Conservation (phyloP, 768 basidiomycete genomes). For the Podaxis carcinomalis region DNA sequence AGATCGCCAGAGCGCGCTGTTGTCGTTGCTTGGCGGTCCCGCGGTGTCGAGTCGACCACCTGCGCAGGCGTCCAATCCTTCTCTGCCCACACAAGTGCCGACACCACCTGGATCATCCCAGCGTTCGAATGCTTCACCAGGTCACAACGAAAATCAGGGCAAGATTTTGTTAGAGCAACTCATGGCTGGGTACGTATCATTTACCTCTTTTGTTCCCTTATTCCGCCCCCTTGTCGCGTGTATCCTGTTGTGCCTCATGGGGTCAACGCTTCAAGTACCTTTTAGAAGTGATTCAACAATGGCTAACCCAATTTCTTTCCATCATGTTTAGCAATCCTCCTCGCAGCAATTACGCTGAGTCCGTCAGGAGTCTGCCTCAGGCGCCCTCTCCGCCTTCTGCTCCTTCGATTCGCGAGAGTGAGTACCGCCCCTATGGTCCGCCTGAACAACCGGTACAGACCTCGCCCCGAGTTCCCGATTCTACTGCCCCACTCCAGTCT, state of each 20-base stretch:
- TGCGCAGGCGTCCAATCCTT: conserved; percentile 10
- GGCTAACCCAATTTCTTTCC: conserved; percentile 5
- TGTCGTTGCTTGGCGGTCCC: conserved; percentile 61
- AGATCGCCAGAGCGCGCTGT: conserved; percentile 72
- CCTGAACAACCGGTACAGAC: conserved; percentile 39
- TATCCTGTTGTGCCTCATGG: conserved; percentile 17
- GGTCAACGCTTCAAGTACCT: conserved; percentile 4
- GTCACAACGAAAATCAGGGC: conserved; percentile 54
- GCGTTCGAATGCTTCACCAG: conserved; percentile 51
- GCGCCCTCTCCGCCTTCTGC: conserved; percentile 48
- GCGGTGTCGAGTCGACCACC: conserved; percentile 15
- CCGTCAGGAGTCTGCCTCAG: conserved; percentile 32
- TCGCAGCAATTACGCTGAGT: conserved; percentile 40
- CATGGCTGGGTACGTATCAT: conserved; percentile 66
- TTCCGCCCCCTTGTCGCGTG: conserved; percentile 18
- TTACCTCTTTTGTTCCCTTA: conserved; percentile 12
- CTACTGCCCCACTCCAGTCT: conserved; percentile 23
- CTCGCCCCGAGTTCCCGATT: conserved; percentile 30
- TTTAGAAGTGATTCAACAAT: conserved; percentile 29
- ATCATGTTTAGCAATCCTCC: conserved; percentile 10
- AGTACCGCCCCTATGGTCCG: conserved; percentile 40
- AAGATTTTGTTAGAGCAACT: conserved; percentile 77
- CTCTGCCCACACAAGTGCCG: conserved; percentile 44
- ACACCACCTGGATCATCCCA: conserved; percentile 64
- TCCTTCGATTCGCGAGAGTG: conserved; percentile 37